Evolutionary conservation across 345 rosid species (phyloP), one percentile per base, ranked within the genome.

Genomic region (Citrus trifoliata): DNA sequence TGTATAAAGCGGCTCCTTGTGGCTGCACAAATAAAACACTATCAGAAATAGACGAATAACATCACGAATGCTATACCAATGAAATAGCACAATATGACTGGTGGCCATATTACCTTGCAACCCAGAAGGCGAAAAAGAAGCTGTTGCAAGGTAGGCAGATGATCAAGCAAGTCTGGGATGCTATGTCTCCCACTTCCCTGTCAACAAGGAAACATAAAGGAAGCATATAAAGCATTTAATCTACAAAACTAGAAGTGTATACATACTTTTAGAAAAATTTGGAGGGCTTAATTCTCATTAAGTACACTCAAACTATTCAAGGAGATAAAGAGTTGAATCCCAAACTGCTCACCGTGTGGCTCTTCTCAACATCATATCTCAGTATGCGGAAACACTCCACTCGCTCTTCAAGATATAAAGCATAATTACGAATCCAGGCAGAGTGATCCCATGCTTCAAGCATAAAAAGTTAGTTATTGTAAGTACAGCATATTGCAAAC

Each of bases 381-480:
- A 85, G 40, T 28, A 46, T 22, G 21, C 78, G 74, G 62, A 59
- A 80, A 71, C 90, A 87, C 68, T 85, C 84, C 37, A 83, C 72
- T 6, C 80, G 73, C 74, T 85, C 88, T 69, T 87, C 85, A 21
- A 87, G 78, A 80, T 70, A 87, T 59, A 87, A 53, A 22, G 86
- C 87, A 65, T 87, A 87, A 28, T 66, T 12, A 7, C 84, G 86
- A 73, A 87, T 70, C 90, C 90, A 83, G 42, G 79, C 78, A 42
- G 89, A 87, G 48, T 77, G 85, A 19, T 83, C 87, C 89, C 89
- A 83, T 53, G 89, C 88, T 87, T 72, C 70, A 12, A 13, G 51
- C 51, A 46, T 46, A 46, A 46, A 46, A 67, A 53, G 56, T 65
- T 24, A 32, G 35, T 33, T 13, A 21, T n/a, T 4, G 21, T 77